Conservation (phyloP, 2,329 filamentous ascomycete genomes). For the Botrytis aclada region DNA sequence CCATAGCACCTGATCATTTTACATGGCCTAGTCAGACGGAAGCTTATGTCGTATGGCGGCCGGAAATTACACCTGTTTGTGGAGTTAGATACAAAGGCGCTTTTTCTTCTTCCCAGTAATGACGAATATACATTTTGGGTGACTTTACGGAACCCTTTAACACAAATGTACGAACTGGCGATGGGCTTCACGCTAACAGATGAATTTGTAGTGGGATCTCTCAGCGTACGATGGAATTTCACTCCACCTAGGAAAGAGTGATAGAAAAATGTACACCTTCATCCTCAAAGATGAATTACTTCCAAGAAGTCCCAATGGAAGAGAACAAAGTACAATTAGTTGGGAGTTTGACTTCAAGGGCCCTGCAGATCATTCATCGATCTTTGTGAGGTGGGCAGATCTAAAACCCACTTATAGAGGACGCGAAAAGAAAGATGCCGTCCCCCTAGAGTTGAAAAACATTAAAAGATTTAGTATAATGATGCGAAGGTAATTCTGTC, state of each 20-base stretch:
- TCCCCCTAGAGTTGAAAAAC: conserved; percentile 54
- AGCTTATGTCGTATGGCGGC: neutral
- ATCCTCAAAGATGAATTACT: conserved; percentile 69
- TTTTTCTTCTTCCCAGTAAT: neutral
- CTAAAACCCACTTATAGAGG: conserved; percentile 74
- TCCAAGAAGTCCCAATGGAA: conserved; percentile 55
- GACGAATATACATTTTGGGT: neutral
- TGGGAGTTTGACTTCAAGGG: conserved; percentile 69
- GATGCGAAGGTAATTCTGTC: conserved; percentile 68
- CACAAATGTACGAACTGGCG: neutral
- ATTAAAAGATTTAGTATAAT: conserved; percentile 72
- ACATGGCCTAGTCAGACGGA: conserved; percentile 1
- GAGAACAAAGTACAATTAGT: conserved; percentile 68
- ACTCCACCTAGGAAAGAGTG: conserved; percentile 50
- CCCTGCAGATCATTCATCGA: conserved; percentile 36
- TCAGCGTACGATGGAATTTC: conserved; percentile 59
- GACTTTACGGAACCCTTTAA: neutral
- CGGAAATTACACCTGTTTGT: neutral
- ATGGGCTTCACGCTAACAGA: neutral
- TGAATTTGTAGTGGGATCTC: conserved; percentile 56
- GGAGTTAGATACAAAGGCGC: neutral
- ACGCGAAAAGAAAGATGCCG: conserved; percentile 57
- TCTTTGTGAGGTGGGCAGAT: conserved; percentile 61
- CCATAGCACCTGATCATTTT: neutral
- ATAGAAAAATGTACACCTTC: conserved; percentile 69